phyloP scores from a whole-genome alignment of 192 early-diverging fungal genomes.

The Lobulomyces angularis region DNA sequence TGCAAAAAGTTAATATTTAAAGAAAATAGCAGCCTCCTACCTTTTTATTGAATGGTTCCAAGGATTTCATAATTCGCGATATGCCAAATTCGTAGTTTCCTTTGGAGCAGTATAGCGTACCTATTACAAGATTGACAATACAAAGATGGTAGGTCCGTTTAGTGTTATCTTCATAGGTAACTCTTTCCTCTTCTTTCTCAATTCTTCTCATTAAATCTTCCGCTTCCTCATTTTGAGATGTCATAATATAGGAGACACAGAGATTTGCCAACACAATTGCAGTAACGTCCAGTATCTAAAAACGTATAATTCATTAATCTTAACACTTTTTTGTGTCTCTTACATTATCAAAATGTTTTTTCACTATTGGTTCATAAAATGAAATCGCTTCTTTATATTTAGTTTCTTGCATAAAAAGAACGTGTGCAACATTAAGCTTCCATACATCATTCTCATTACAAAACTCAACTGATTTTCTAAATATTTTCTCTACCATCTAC shows the following conservation, averaged over 20 bases:
- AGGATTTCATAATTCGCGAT: constrained; percentile 47
- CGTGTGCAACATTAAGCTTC: constrained; percentile 57
- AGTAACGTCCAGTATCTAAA: constrained; percentile 41
- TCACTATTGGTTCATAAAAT: constrained; percentile 54
- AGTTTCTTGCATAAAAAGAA: constrained; percentile 54
- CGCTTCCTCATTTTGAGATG: constrained; percentile 53
- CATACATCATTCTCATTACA: constrained; percentile 56
- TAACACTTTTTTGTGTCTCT: constrained; percentile 6
- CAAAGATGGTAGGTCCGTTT: constrained; percentile 49
- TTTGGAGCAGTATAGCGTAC: constrained; percentile 54
- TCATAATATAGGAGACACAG: constrained; percentile 55
- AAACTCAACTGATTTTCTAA: constrained; percentile 50
- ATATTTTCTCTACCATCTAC: constrained; percentile 55
- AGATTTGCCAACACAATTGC: constrained; percentile 54
- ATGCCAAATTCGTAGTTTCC: constrained; percentile 60
- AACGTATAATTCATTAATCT: background rate
- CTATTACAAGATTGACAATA: constrained; percentile 54
- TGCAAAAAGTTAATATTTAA: constrained; percentile 1
- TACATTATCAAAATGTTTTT: constrained; percentile 49
- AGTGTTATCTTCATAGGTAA: constrained; percentile 40
- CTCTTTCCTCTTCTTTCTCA: constrained; percentile 53
- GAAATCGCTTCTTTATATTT: constrained; percentile 59
- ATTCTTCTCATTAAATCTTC: constrained; percentile 54
- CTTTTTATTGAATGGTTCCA: constrained; percentile 56
- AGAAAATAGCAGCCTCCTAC: constrained; percentile 15